A percentile compares a stretch with the other conserved stretches of the same genome.
phyloP scores from a whole-genome alignment of 75 land plant genomes.

The Selaginella moellendorffii region DNA sequence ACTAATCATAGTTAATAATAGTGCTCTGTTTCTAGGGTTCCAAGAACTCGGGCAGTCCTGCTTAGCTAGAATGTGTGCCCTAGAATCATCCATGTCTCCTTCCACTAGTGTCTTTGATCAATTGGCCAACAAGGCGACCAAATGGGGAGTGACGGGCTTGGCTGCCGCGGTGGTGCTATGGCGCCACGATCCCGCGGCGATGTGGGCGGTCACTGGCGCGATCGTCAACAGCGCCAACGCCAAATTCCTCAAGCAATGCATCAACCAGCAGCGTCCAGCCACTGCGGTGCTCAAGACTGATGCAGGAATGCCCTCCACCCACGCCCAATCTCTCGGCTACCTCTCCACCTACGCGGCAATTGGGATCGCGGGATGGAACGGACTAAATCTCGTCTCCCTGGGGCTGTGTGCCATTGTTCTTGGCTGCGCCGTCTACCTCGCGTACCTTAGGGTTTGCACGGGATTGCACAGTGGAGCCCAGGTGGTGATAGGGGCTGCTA shows the following conservation, averaged over 20 bases:
- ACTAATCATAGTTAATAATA: too few relatives aligned
- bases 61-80: too few relatives aligned
- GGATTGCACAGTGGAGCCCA: slow-evolving; percentile 39
- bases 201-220: slow-evolving; percentile 40
- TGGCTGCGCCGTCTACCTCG: slow-evolving; percentile 31
- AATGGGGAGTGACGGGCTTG: slow-evolving; percentile 26
- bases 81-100: too few relatives aligned
- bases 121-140: slow-evolving; percentile 21
- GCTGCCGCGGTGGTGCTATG: slow-evolving; percentile 23
- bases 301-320: slow-evolving; percentile 88
- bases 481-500: slow-evolving; percentile 29
- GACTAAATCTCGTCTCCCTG: slow-evolving; percentile 21
- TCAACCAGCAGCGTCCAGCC: slow-evolving; percentile 38
- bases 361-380: slow-evolving; percentile 32
- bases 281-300: slow-evolving; percentile 32
- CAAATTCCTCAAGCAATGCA: slow-evolving; percentile 23
- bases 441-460: slow-evolving; percentile 48
- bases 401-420: slow-evolving; percentile 14
- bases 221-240: slow-evolving; percentile 22
- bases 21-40: too few relatives aligned
- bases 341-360: slow-evolving; percentile 23
- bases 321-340: slow-evolving; percentile 60
- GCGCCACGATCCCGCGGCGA: slow-evolving; percentile 32
- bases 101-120: too few relatives aligned
- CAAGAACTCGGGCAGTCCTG: too few relatives aligned